A percentile compares a stretch with the other conserved stretches of the same genome.
Evolutionary conservation across 352 stramenopile species (phyloP).

Genomic region (Blastocystis sp.): DNA sequence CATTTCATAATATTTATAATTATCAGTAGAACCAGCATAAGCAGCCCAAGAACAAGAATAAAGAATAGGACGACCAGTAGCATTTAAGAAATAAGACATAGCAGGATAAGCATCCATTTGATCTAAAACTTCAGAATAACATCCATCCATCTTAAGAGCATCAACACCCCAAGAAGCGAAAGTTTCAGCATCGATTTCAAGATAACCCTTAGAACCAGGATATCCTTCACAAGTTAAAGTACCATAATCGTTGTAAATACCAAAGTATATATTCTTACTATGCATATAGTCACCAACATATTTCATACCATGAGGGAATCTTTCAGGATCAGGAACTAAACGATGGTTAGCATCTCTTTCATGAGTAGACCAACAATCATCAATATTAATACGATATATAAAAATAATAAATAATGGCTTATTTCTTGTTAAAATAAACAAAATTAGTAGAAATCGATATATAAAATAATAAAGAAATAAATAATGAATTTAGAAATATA

Average conservation of each 20-base stretch:
- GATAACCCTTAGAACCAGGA: conserved; percentile 40
- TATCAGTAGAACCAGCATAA: conserved; percentile 39
- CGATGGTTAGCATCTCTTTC: conserved; percentile 27
- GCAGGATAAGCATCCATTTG: conserved; percentile 36
- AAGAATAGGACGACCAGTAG: conserved; percentile 33
- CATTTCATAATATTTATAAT: too few relatives aligned
- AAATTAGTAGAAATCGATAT: too few relatives aligned
- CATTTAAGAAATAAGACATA: conserved; percentile 38
- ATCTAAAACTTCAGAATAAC: conserved; percentile 34
- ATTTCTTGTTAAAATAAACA: too few relatives aligned
- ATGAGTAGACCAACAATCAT: conserved; percentile 41
- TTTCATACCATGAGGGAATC: conserved; percentile 43
- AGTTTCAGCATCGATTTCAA: conserved; percentile 46
- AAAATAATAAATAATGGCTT: too few relatives aligned
- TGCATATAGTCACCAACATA: conserved; percentile 41
- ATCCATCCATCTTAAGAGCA: conserved; percentile 44
- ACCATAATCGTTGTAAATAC: conserved; percentile 40
- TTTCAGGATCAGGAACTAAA: conserved; percentile 37
- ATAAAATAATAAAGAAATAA: too few relatives aligned
- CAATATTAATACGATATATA: conserved; percentile 34
- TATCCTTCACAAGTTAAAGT: conserved; percentile 41
- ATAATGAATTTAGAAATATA: conserved; percentile 38
- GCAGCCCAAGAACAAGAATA: conserved; percentile 39
- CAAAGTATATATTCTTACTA: conserved; percentile 41
- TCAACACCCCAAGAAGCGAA: conserved; percentile 42